Evolutionary conservation across 2,329 filamentous ascomycete genomes (phyloP).

Genomic region (Elsinoe arachidis): DNA sequence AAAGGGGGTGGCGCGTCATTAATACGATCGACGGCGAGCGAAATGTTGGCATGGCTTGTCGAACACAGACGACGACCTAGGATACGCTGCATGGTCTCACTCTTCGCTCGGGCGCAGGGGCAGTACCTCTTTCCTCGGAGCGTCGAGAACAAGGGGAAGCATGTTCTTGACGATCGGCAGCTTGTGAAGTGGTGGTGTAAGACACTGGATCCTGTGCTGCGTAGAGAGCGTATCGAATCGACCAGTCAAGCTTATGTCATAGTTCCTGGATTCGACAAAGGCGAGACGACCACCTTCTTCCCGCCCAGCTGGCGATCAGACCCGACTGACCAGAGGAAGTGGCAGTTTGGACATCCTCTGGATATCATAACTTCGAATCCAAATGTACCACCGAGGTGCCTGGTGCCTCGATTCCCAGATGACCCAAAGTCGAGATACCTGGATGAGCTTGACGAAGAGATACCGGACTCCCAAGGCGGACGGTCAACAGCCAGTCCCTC

Average conservation of each 20-base stretch:
- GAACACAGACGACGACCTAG: slow-evolving; percentile 55
- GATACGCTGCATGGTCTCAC: slow-evolving; percentile 66
- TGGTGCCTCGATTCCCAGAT: slow-evolving; percentile 87
- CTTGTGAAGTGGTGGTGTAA: slow-evolving; percentile 95
- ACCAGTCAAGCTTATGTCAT: slow-evolving; percentile 64
- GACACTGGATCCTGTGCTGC: slow-evolving; percentile 68
- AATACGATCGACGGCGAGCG: slow-evolving; percentile 61
- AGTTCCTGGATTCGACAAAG: slow-evolving; percentile 75
- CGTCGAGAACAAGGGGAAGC: slow-evolving; percentile 73
- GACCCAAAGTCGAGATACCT: slow-evolving; percentile 90
- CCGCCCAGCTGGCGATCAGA: slow-evolving; percentile 45
- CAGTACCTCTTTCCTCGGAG: slow-evolving; percentile 95
- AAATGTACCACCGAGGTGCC: slow-evolving; percentile 64
- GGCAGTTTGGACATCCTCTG: slow-evolving; percentile 59
- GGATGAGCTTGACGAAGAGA: slow-evolving; percentile 77
- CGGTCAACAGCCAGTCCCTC: slow-evolving; percentile 23
- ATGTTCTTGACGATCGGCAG: slow-evolving; percentile 82
- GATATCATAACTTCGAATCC: slow-evolving; percentile 57
- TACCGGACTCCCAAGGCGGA: slow-evolving; percentile 38
- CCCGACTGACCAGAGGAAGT: slow-evolving; percentile 32
- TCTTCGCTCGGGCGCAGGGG: slow-evolving; percentile 85
- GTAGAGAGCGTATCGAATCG: slow-evolving; percentile 29
- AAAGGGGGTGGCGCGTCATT: slow-evolving; percentile 60
- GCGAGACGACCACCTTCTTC: slow-evolving; percentile 71
- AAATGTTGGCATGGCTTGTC: slow-evolving; percentile 69